Percentiles rank a stretch among this genome's conserved stretches.
phyloP scores from a whole-genome alignment of 164 flowering plant species.

The Piper longum region DNA sequence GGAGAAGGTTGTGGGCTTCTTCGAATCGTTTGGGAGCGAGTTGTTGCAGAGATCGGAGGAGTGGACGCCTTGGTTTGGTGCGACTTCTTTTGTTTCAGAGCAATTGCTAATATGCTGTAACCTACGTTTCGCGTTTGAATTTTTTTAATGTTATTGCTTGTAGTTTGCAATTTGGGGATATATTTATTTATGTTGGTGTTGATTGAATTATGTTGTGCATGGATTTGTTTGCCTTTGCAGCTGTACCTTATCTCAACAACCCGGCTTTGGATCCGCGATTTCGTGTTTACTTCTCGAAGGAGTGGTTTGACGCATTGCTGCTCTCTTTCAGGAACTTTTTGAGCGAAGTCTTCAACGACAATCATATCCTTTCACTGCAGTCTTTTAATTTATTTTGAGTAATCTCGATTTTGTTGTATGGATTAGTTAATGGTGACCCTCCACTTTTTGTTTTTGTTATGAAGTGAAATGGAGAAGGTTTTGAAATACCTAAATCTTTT shows the following conservation, averaged over 20 bases:
- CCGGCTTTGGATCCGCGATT: conserved; percentile 69
- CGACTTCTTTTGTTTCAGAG: too few relatives aligned
- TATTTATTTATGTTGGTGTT: neutral
- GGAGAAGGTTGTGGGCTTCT: conserved; percentile 65
- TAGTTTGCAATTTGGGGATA: too few relatives aligned
- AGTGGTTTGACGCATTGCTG: conserved; percentile 68
- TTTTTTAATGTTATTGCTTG: too few relatives aligned
- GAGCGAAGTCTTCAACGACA: conserved; percentile 59
- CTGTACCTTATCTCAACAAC: conserved; percentile 66
- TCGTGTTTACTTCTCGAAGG: conserved; percentile 70
- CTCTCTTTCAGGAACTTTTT: conserved; percentile 74
- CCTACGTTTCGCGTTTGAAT: neutral
- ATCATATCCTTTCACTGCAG: conserved; percentile 67
- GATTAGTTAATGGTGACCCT: neutral
- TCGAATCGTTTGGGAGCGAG: conserved; percentile 44
- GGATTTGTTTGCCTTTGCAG: conserved; percentile 29
- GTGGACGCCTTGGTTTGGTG: conserved; percentile 92
- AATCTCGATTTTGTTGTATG: neutral
- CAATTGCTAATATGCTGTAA: neutral
- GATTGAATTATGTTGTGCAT: neutral
- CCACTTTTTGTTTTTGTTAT: neutral
- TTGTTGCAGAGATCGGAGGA: conserved; percentile 44
- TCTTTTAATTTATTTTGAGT: neutral
- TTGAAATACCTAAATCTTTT: neutral
- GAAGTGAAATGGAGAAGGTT: neutral